Conservation (phyloP, 1,139 yeast species). For the Scheffersomyces segobiensis region DNA sequence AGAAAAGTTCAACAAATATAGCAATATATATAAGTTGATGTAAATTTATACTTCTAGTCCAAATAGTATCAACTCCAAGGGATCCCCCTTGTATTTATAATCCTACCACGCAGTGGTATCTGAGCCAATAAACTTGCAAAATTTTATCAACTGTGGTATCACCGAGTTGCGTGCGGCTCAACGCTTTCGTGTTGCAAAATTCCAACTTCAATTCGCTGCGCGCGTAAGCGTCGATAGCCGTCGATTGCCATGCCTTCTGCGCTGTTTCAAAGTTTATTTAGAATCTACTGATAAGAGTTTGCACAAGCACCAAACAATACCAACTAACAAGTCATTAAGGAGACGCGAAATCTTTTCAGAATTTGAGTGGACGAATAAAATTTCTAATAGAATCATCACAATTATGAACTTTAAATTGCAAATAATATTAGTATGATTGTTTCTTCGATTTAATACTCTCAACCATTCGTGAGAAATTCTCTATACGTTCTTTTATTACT, state of each 20-base stretch:
- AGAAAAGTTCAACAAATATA: not conserved
- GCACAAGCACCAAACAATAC: not conserved
- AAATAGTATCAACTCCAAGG: not conserved
- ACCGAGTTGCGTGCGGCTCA: constrained; percentile 1
- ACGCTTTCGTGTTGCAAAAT: not conserved
- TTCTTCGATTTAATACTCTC: too few relatives aligned
- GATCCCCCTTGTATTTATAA: not conserved
- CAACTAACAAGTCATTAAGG: too few relatives aligned
- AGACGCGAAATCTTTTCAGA: not conserved
- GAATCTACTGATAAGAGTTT: not conserved
- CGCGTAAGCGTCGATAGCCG: not conserved
- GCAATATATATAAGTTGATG: not conserved
- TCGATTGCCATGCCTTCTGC: not conserved
- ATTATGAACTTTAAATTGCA: too few relatives aligned
- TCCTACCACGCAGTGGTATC: not conserved
- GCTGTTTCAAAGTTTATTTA: not conserved
- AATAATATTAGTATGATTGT: too few relatives aligned
- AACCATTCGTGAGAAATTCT: too few relatives aligned
- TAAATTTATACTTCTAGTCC: not conserved
- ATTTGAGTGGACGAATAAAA: too few relatives aligned
- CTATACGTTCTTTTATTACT: too few relatives aligned
- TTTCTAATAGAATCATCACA: too few relatives aligned
- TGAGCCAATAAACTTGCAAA: not conserved
- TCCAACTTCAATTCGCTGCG: not conserved
- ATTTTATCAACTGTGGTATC: not conserved